Base-by-base conservation (phyloP, 1,139 yeast genomes). In the Yamadazyma jaroonii region DNA sequence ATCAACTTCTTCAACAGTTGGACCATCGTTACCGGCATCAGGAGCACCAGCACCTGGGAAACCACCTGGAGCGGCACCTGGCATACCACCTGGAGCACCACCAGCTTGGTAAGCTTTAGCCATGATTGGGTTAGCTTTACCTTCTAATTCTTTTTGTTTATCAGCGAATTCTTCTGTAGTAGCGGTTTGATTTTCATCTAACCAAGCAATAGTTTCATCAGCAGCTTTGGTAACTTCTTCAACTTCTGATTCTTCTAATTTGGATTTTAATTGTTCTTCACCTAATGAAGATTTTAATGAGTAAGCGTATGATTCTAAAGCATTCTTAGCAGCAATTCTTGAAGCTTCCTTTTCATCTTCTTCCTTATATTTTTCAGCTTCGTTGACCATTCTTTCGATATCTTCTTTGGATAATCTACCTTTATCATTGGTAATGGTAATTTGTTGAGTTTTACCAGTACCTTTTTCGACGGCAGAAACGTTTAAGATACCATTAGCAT, bases 401-500 rank as follows among this genome's bases (percentile, higher is more conserved):
- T 70, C 74, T 57, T 70, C 75, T 63, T 70, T 68, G 37, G 75
- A 68, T 56, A 70, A 68, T 66, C 76, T 69, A 59, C 74, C 74
- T 62, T 70, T 69, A 52, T 70, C 75, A 58, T 69, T 70, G 54
- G 74, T 69, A 50, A 70, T 70, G 48, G 76, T 70, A 50, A 70
- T 70, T 59, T 69, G 60, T 64, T 69, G 73, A 53, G 73, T 61
- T 61, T 69, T 69, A 62, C 96, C 96, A 48, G 97, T 90, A 62
- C 96, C 97, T 77, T 90, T 90, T 67, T 90, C 97, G 46, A 84
- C 73, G 44, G 97, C 97, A 48, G 89, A 77, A 46, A 90, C 97
- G 69, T 87, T 90, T 70, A 89, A 84, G 84, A 92, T 92, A 81
- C 98, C 98, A 77, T 92, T 92, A 64, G 97, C 97, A 73, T 92